Evolutionary conservation across 495 filamentous ascomycete species (phyloP), one percentile per base, ranked within the genome.

Genomic region (Xylaria sp.): DNA sequence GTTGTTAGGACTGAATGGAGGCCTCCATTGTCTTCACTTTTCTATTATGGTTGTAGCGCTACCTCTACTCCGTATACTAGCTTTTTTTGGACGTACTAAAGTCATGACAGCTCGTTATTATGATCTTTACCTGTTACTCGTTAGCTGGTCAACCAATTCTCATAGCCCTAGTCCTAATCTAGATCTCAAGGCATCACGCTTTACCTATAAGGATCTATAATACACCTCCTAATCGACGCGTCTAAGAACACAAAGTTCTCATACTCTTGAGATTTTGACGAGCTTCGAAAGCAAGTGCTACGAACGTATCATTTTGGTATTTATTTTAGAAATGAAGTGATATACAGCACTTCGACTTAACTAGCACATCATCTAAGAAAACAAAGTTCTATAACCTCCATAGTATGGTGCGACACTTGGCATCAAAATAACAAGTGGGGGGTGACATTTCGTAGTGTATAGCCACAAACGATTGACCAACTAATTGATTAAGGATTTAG

Each of bases 401-500:
- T 50, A 29, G 24, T 5, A n/a, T 14, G 6, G 50, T 12, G 21
- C 11, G 3, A 7, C 3, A n/a, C 35, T 37, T 37, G 4, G 35
- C 35, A 4, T 37, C 40, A 12, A 41, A 11, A 9, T 6, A 5
- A 12, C 40, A 12, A 12, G 40, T 41, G 40, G 40, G 40, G 40
- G 5, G 40, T 9, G 52, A 17, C 26, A 5, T 24, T 53, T 53
- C 24, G 50, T 55, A 8, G 24, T 29, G 12, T 31, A 55, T 31
- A 31, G 26, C 31, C 52, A 14, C 52, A 55, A 17, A 24, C 17
- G 26, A 55, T 31, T 55, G 26, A 55, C 31, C 52, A 55, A 17
- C 52, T 31, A 14, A 55, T 31, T 55, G 26, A 55, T 55, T 55
- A 55, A 55, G 52, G 52, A 55, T 55, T 55, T 55, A 14, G 52